Evolutionary conservation across 2,329 filamentous ascomycete species (phyloP), one percentile per base, ranked within the genome.

Genomic region (Scopulariopsis brevicaulis): DNA sequence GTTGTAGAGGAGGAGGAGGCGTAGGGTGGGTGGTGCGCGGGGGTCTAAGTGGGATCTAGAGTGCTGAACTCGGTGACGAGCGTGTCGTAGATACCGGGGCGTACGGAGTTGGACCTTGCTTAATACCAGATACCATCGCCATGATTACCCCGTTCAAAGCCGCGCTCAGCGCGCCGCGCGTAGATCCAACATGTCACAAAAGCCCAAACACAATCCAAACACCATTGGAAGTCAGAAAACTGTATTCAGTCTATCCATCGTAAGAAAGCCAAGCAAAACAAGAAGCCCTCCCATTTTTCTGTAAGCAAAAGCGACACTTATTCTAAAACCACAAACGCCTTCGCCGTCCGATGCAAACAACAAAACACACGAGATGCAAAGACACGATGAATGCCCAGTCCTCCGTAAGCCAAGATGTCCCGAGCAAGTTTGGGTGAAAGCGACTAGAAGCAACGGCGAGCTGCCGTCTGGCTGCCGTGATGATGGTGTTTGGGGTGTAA

Each of bases 1-100:
- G 77, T 96, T 20, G 67, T 89, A n/a, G 84, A 88, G 63, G 79
- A 77, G 51, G 79, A 76, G 0, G 78, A 77, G 12, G 62, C 65
- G 54, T 37, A 15, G 25, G n/a, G 22, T 34, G 48, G n/a, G 18
- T 15, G n/a, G 40, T 28, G 12, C 28, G 25, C 18, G 6, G 1
- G 7, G 7, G 7, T 37, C 14, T 43, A 43, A 40, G 37, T 15
- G 43, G 43, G 43, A 48, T 43, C 37, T 43, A 1, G 14, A 14
- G 40, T 46, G 11, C n/a, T n/a, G 12, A 7, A n/a, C 15, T 2
- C 18, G n/a, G 15, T 46, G 40, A n/a, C n/a, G 40, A n/a, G 40
- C 6, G 40, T n/a, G 37, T 40, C 37, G 40, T 46, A n/a, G 15
- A 15, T 46, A 46, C 18, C 18, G 4, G 46, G 46, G 46, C n/a